These are phyloP conservation scores for Ceratocystis cubensis DNA, from an alignment of 2,329 filamentous ascomycete genomes.

Conservation along the genomic window DNA sequence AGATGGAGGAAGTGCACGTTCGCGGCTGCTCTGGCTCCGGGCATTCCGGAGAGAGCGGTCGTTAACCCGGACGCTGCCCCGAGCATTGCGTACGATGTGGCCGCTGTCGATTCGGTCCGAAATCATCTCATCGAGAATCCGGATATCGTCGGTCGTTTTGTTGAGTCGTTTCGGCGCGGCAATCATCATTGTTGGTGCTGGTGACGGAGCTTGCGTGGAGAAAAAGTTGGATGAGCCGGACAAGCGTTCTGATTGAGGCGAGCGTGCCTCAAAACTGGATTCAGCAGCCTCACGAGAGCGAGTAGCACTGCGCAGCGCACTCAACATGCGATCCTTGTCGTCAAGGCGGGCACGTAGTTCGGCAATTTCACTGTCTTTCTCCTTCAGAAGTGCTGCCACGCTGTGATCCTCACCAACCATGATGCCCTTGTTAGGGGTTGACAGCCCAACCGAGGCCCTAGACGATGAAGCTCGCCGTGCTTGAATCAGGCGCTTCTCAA, in stretches of 20 bases:
- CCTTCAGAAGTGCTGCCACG: slow-evolving; percentile 57
- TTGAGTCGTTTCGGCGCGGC: slow-evolving; percentile 35
- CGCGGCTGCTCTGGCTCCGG: slow-evolving; percentile 14
- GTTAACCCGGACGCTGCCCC: slow-evolving; percentile 48
- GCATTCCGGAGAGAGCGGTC: slow-evolving; percentile 18
- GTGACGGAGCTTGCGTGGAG: slow-evolving; percentile 24
- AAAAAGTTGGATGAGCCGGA: slow-evolving; percentile 27
- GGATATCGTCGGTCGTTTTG: slow-evolving; percentile 82
- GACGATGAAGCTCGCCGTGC: slow-evolving; percentile 83
- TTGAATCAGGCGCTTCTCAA: slow-evolving; percentile 85
- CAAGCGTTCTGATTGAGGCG: slow-evolving; percentile 26
- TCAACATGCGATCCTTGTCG: slow-evolving; percentile 89
- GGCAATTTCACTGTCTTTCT: slow-evolving; percentile 86
- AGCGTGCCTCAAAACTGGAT: slow-evolving; percentile 18
- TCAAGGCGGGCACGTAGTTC: slow-evolving; percentile 81
- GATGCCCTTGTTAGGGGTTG: slow-evolving; percentile 46
- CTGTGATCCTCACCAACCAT: slow-evolving; percentile 70
- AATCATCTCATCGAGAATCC: slow-evolving; percentile 94
- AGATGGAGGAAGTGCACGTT: slow-evolving; percentile 14
- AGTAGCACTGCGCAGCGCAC: slow-evolving; percentile 71
- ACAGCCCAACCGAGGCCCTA: slow-evolving; percentile 64
- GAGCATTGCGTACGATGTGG: slow-evolving; percentile 51
- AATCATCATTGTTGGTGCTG: slow-evolving; percentile 24
- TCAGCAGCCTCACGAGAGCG: slow-evolving; percentile 77
- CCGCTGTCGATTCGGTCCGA: slow-evolving; percentile 72